Conservation (phyloP, 352 stramenopile genomes). For the Hyaloperonospora brassicae region DNA sequence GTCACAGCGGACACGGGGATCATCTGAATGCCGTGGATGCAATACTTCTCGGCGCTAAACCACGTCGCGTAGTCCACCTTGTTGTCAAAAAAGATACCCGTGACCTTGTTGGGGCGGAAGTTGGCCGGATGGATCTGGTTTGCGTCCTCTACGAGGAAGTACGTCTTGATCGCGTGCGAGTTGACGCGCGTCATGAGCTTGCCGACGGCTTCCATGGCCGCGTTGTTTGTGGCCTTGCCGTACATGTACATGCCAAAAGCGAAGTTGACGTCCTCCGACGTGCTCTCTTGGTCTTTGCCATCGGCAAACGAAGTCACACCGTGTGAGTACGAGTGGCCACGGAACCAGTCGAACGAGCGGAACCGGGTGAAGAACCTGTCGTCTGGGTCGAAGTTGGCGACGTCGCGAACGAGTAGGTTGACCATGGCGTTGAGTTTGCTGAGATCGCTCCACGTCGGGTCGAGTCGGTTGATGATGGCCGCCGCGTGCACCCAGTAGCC, state of each 20-base stretch:
- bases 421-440: constrained; percentile 33
- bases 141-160: constrained; percentile 47
- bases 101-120: constrained; percentile 53
- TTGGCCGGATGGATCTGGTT: constrained; percentile 23
- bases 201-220: constrained; percentile 20
- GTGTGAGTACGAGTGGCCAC: constrained; percentile 62
- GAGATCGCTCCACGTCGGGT: constrained; percentile 37
- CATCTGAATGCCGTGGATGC: constrained; percentile 79
- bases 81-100: constrained; percentile 62
- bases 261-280: constrained; percentile 64
- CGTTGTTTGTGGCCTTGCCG: constrained; percentile 36
- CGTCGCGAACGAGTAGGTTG: constrained; percentile 38
- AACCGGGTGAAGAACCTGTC: constrained; percentile 47
- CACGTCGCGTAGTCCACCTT: constrained; percentile 71
- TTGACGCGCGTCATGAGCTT: constrained; percentile 34
- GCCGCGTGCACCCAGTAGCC: constrained; percentile 54
- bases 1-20: constrained; percentile 59
- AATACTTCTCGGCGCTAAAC: constrained; percentile 69
- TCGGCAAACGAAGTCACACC: constrained; percentile 50
- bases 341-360: constrained; percentile 60
- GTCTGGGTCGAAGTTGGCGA: constrained; percentile 28
- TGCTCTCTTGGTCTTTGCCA: constrained; percentile 64
- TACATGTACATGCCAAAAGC: constrained; percentile 46
- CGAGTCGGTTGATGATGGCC: constrained; percentile 38
- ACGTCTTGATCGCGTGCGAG: constrained; percentile 36